Evolutionary conservation across 192 early-diverging fungal species (phyloP), one percentile per base, ranked within the genome.

Genomic region (Haplosporangium gracile): DNA sequence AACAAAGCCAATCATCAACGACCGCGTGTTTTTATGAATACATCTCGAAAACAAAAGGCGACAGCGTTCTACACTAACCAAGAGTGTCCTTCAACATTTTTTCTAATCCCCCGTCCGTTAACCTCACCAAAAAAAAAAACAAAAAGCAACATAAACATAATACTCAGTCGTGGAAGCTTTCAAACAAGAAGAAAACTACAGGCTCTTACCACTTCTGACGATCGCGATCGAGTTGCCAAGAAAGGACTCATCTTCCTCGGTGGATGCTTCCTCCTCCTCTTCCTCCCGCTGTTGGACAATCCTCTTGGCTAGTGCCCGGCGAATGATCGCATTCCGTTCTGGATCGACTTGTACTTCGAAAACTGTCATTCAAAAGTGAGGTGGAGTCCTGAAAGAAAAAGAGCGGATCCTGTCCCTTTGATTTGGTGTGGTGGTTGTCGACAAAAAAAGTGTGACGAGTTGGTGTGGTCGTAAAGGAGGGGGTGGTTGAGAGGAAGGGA

Each of bases 341-440:
- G 83, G 78, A 77, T 85, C 79, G 40, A 85, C 55, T 72, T 85
- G 83, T 72, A 85, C 32, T 80, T 85, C 83, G 68, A 80, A 85
- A n/a, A 77, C 83, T 75, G 78, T 80, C 78, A 85, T 83, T 77
- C 82, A 78, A 65, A 60, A 32, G 9, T 32, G 2, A 34, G 60
- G 11, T 32, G 29, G n/a, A 65, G 60, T 65, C 60, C 60, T 65
- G 29, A 10, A 32, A 32, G 8, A 65, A 32, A 26, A 29, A 26
- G 10, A 4, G 60, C 60, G 60, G 60, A 65, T 65, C 60, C 60
- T 65, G 60, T 65, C 60, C 26, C 29, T 26, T 65, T 32, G 60
- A 11, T 65, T 65, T 51, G 49, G 49, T 51, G 49, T 51, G 20
- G 4, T 20, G 49, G 2, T 51, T 51, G 16, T 51, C 16, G 49